Evolutionary conservation across 768 basidiomycete species (phyloP).

Genomic region (Gelatoporia subvermispora): DNA sequence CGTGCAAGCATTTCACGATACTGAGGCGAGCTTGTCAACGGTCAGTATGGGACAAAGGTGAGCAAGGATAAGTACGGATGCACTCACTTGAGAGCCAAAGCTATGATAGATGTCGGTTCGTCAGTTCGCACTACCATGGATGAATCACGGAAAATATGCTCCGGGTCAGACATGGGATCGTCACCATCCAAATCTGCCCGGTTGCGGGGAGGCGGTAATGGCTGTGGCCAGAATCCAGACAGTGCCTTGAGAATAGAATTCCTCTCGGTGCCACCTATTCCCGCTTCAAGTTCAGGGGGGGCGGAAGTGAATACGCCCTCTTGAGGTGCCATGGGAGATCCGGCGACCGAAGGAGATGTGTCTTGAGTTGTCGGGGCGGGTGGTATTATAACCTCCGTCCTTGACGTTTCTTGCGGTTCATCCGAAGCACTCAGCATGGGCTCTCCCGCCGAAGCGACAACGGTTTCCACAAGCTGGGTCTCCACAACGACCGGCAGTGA

Average conservation of each 20-base stretch:
- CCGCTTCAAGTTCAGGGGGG: conserved; percentile 48
- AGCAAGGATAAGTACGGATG: neutral
- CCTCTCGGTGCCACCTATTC: conserved; percentile 52
- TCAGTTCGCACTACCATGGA: conserved; percentile 94
- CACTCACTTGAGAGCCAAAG: conserved; percentile 81
- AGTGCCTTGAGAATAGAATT: conserved; percentile 77
- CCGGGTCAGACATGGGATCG: conserved; percentile 71
- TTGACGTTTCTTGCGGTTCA: too few species aligned
- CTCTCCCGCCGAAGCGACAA: neutral
- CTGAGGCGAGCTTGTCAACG: conserved; percentile 62
- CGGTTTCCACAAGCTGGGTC: too few species aligned
- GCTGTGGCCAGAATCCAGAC: conserved; percentile 76
- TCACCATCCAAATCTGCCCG: conserved; percentile 58
- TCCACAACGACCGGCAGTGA: neutral
- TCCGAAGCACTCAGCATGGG: too few species aligned
- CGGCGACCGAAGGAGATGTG: conserved; percentile 37
- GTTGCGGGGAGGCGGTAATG: conserved; percentile 40
- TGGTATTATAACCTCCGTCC: too few species aligned
- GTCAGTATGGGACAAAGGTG: conserved; percentile 6
- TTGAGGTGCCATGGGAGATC: conserved; percentile 42
- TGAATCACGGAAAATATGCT: conserved; percentile 93
- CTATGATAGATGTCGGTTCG: conserved; percentile 97
- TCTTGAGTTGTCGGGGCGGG: conserved; percentile 9
- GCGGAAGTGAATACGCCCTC: conserved; percentile 17
- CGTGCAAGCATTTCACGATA: conserved; percentile 77